phyloP scores from a whole-genome alignment of 2,329 filamentous ascomycete species.

The Calycina herbarum region DNA sequence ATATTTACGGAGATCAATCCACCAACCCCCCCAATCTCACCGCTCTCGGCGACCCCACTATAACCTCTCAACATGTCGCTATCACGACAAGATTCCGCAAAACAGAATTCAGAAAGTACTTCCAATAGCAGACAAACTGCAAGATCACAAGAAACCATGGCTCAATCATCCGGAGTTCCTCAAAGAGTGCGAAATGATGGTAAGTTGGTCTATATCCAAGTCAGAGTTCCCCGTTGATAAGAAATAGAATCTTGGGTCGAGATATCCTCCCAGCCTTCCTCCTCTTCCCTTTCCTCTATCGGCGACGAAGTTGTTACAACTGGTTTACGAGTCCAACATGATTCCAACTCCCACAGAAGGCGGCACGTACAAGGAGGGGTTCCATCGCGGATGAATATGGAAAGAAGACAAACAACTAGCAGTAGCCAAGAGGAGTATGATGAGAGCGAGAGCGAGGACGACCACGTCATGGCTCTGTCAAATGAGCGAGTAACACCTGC shows the following conservation, averaged over 20 bases:
- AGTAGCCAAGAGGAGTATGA: slow-evolving; percentile 96
- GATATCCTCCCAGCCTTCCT: slow-evolving; percentile 87
- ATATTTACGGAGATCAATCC: neutral
- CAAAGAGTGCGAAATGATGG: slow-evolving; percentile 32
- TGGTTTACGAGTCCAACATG: slow-evolving; percentile 73
- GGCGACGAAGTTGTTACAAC: slow-evolving; percentile 89
- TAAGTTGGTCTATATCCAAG: slow-evolving; percentile 17
- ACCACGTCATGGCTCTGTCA: slow-evolving; percentile 62
- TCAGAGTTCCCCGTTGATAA: slow-evolving; percentile 14
- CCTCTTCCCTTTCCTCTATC: slow-evolving; percentile 84
- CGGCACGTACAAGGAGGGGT: slow-evolving; percentile 43
- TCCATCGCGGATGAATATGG: slow-evolving; percentile 42
- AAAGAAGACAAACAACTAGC: slow-evolving; percentile 45
- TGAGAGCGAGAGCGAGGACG: slow-evolving; percentile 88
- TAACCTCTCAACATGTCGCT: slow-evolving; percentile 12
- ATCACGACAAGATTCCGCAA: slow-evolving; percentile 9
- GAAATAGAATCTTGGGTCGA: slow-evolving; percentile 90
- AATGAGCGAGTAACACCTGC: slow-evolving; percentile 50
- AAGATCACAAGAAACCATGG: slow-evolving; percentile 14
- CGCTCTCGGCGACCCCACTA: slow-evolving; percentile 13
- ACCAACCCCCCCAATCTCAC: slow-evolving; percentile 9
- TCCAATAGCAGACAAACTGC: slow-evolving; percentile 10
- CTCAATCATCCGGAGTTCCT: slow-evolving; percentile 18
- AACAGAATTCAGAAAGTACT: slow-evolving; percentile 3
- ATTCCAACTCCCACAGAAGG: slow-evolving; percentile 62